Percentiles rank a stretch among this genome's conserved stretches.
These are phyloP conservation scores for Boletus eberwhitei DNA, from an alignment of 768 basidiomycete species.

Conservation along the genomic window DNA sequence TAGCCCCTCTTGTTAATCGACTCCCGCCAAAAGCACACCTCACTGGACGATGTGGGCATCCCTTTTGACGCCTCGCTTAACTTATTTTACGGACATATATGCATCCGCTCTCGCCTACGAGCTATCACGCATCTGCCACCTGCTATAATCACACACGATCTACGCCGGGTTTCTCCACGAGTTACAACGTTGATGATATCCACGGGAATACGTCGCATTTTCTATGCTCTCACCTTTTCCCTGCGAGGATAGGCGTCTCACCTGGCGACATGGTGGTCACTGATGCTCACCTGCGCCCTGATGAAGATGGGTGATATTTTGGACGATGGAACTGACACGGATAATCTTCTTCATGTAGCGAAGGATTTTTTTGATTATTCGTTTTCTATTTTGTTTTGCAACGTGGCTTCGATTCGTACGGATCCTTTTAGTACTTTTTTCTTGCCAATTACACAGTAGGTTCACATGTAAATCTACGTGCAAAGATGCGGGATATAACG, in stretches of 20 bases:
- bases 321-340: conserved; percentile 28
- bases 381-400: conserved; percentile 33
- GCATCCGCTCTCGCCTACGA: conserved; percentile 19
- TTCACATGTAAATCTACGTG: conserved; percentile 1
- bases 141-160: conserved; percentile 29
- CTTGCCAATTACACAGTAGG: conserved; percentile 7
- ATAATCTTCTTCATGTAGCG: conserved; percentile 27
- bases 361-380: conserved; percentile 27
- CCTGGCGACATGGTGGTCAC: conserved; percentile 3
- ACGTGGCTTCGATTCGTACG: conserved; percentile 16
- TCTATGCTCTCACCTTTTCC: conserved; percentile 22
- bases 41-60: conserved; percentile 9
- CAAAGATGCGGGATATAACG: neutral
- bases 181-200: conserved; percentile 25
- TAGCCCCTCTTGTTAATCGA: conserved; percentile 20
- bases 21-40: conserved; percentile 15
- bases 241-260: conserved; percentile 7
- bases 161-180: conserved; percentile 21
- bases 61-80: conserved; percentile 16
- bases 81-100: conserved; percentile 27
- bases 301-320: conserved; percentile 3
- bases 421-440: conserved; percentile 21
- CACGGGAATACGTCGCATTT: conserved; percentile 17
- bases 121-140: conserved; percentile 16
- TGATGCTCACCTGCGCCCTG: conserved; percentile 1